Evolutionary conservation across 345 rosid genomes (phyloP).

Genomic region (Combretum micranthum): DNA sequence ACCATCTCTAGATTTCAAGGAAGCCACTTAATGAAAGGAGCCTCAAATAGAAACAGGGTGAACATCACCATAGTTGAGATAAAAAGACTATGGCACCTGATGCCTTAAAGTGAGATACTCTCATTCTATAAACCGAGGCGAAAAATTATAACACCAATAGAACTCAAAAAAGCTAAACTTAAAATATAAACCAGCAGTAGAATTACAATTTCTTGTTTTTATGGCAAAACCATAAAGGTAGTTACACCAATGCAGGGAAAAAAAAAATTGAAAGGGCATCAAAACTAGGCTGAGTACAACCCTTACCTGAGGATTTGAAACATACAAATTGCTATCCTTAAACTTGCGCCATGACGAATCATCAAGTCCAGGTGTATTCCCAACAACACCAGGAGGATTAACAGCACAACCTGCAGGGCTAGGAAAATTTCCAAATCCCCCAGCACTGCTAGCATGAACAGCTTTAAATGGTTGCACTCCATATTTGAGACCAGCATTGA

Average conservation of each 20-base stretch:
- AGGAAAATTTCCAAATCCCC: slow-evolving; percentile 50
- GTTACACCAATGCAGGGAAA: neutral
- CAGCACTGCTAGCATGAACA: slow-evolving; percentile 52
- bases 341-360: slow-evolving; percentile 82
- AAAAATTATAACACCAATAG: too few relatives aligned
- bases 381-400: slow-evolving; percentile 70
- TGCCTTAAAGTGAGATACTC: too few relatives aligned
- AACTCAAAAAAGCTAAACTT: too few relatives aligned
- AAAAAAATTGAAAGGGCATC: neutral
- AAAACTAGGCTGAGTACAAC: too few relatives aligned
- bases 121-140: too few relatives aligned
- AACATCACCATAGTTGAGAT: too few relatives aligned
- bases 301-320: slow-evolving; percentile 81
- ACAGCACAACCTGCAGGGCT: slow-evolving; percentile 60
- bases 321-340: slow-evolving; percentile 72
- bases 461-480: slow-evolving; percentile 86
- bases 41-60: too few relatives aligned
- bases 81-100: too few relatives aligned
- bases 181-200: too few relatives aligned
- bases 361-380: slow-evolving; percentile 66
- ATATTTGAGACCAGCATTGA: slow-evolving; percentile 63
- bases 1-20: too few relatives aligned
- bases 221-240: neutral
- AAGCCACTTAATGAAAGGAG: too few relatives aligned
- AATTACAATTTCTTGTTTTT: too few relatives aligned